These are phyloP conservation scores for Royoungia palumana DNA, from an alignment of 768 basidiomycete species.

Conservation along the genomic window DNA sequence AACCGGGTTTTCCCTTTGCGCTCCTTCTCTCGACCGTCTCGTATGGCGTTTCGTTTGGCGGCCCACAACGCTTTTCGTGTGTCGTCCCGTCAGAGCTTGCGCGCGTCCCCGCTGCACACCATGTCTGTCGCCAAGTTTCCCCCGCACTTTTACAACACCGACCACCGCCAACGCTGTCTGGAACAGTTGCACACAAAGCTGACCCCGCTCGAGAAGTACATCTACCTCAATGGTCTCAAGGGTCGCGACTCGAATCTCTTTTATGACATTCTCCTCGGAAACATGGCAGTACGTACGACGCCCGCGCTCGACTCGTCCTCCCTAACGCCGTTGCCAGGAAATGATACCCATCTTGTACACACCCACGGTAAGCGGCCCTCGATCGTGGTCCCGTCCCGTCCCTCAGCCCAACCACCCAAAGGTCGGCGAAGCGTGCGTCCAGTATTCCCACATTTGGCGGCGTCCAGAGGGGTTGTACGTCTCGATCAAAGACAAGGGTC, in stretches of 20 bases:
- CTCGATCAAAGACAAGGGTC: constrained; percentile 64
- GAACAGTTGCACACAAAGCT: constrained; percentile 56
- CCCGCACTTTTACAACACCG: constrained; percentile 46
- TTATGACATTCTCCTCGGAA: constrained; percentile 57
- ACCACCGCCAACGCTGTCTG: constrained; percentile 56
- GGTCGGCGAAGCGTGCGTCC: constrained; percentile 71
- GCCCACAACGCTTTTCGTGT: constrained; percentile 7
- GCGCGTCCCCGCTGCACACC: constrained; percentile 19
- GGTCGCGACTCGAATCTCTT: constrained; percentile 61
- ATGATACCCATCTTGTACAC: constrained; percentile 72
- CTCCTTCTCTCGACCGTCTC: neutral
- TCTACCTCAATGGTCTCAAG: constrained; percentile 64
- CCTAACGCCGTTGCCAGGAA: constrained; percentile 33
- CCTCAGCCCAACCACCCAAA: constrained; percentile 14
- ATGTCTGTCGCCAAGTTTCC: constrained; percentile 39
- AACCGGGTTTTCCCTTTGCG: neutral
- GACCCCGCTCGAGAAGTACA: constrained; percentile 62
- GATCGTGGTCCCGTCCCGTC: constrained; percentile 7
- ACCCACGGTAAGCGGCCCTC: constrained; percentile 52
- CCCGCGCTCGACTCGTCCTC: neutral
- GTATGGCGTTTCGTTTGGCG: constrained; percentile 5
- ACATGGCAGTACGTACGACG: constrained; percentile 48
- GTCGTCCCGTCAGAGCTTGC: neutral
- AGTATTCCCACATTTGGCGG: constrained; percentile 69
- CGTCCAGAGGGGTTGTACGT: constrained; percentile 60